Conservation (phyloP, 495 filamentous ascomycete genomes). For the Durotheca rogersii region DNA sequence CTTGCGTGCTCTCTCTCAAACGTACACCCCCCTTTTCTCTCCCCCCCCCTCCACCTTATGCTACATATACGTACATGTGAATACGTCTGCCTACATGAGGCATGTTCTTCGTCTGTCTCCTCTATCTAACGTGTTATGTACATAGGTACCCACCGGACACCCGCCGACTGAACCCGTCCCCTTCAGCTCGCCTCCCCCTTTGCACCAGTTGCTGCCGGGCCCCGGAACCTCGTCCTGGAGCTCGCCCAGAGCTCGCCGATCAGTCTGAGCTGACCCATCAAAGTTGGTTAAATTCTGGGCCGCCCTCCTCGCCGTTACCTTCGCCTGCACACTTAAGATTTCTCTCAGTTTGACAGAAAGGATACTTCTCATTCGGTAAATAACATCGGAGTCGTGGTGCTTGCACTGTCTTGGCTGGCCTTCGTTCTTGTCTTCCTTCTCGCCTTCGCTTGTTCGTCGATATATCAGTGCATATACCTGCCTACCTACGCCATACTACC, state of each 20-base stretch:
- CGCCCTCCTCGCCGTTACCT: constrained; percentile 27
- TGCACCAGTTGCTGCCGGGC: constrained; percentile 6
- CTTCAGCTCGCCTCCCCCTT: neutral
- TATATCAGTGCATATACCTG: too few species aligned
- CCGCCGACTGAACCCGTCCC: too few species aligned
- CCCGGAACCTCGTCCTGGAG: too few species aligned
- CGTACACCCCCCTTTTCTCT: too few species aligned
- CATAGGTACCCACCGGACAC: too few species aligned
- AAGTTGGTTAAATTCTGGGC: constrained; percentile 36
- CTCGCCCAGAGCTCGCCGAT: constrained; percentile 21
- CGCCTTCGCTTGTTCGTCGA: constrained; percentile 1
- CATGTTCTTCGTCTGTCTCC: constrained; percentile 7
- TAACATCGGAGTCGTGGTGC: constrained; percentile 1
- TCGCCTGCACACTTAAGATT: too few species aligned
- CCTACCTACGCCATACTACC: too few species aligned
- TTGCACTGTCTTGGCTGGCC: neutral
- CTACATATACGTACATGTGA: too few species aligned
- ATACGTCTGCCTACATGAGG: too few species aligned
- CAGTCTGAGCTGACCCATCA: constrained; percentile 23
- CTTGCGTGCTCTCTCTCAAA: too few species aligned
- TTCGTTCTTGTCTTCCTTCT: neutral
- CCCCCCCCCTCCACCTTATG: too few species aligned
- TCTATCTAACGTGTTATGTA: constrained; percentile 11
- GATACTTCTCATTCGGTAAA: neutral
- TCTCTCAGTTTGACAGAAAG: constrained; percentile 19